These are phyloP conservation scores for Ophiostoma pallidulum DNA, from an alignment of 2,329 filamentous ascomycete species.

Conservation along the genomic window DNA sequence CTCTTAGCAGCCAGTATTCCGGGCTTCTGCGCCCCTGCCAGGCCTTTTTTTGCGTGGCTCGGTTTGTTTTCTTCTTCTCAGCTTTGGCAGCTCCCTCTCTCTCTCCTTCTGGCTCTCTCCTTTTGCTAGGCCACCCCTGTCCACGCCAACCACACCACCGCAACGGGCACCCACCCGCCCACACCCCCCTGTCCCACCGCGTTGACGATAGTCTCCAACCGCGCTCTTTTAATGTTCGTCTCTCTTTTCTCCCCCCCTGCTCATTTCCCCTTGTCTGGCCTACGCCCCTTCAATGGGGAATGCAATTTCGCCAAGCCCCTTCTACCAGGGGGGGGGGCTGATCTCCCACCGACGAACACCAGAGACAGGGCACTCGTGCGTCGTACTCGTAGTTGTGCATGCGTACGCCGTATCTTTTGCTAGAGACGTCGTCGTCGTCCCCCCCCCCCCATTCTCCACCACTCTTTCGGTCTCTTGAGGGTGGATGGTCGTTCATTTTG, in stretches of 20 bases:
- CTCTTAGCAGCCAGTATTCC: no score
- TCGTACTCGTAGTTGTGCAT: not conserved
- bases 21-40: no score
- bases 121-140: not conserved
- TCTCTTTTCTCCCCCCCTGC: not conserved
- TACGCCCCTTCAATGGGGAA: slow-evolving; percentile 14
- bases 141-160: no score
- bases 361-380: no score
- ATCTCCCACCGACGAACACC: no score
- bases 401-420: no score
- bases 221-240: no score
- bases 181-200: not conserved
- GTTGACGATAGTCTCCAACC: not conserved
- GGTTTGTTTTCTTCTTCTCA: no score
- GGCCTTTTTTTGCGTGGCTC: no score
- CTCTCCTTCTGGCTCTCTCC: not conserved
- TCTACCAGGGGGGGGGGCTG: not conserved
- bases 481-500: slow-evolving; percentile 6
- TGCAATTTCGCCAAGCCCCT: slow-evolving; percentile 19
- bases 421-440: not conserved
- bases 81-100: not conserved
- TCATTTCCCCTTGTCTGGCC: slow-evolving; percentile 15
- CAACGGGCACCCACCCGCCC: no score
- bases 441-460: not conserved
- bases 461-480: not conserved